Conservation (phyloP, 352 stramenopile species). For the Bremia lactucae region DNA sequence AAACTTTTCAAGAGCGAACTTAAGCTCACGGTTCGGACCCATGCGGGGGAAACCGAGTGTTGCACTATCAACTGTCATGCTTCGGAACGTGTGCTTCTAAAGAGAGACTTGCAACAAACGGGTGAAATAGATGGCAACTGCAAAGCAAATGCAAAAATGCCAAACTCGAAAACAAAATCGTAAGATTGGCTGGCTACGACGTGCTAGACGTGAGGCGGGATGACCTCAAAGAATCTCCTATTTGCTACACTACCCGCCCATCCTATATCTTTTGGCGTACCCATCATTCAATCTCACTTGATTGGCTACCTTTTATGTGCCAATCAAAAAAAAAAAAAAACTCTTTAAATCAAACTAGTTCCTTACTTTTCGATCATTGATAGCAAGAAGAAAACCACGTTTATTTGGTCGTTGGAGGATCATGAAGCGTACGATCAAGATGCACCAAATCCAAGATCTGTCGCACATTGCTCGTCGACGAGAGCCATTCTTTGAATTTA, state of each 20-base stretch:
- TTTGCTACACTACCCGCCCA: slow-evolving; percentile 15
- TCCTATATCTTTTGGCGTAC: slow-evolving; percentile 5
- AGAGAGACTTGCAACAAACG: too few species aligned
- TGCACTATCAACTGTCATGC: slow-evolving; percentile 57
- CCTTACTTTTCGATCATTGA: too few species aligned
- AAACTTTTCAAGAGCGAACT: slow-evolving; percentile 90
- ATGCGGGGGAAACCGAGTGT: slow-evolving; percentile 88
- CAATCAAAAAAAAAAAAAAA: too few species aligned
- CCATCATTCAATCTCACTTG: too few species aligned
- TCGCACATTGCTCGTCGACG: slow-evolving; percentile 71
- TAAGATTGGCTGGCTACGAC: not conserved
- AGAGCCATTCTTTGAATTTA: slow-evolving; percentile 85
- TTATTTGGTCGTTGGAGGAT: slow-evolving; percentile 13
- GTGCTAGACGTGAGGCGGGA: slow-evolving; percentile 21
- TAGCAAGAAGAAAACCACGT: slow-evolving; percentile 12
- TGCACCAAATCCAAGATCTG: slow-evolving; percentile 86
- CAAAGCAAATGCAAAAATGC: slow-evolving; percentile 66
- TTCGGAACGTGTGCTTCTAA: too few species aligned
- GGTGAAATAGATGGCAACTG: too few species aligned
- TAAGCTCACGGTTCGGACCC: slow-evolving; percentile 89
- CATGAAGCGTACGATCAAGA: slow-evolving; percentile 40
- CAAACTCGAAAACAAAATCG: slow-evolving; percentile 2
- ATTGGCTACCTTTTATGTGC: too few species aligned
- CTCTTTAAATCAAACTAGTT: too few species aligned
- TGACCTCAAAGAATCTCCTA: slow-evolving; percentile 14